Evolutionary conservation across 305 asterid genomes (phyloP).

Genomic region (Fraxinus latifolia): DNA sequence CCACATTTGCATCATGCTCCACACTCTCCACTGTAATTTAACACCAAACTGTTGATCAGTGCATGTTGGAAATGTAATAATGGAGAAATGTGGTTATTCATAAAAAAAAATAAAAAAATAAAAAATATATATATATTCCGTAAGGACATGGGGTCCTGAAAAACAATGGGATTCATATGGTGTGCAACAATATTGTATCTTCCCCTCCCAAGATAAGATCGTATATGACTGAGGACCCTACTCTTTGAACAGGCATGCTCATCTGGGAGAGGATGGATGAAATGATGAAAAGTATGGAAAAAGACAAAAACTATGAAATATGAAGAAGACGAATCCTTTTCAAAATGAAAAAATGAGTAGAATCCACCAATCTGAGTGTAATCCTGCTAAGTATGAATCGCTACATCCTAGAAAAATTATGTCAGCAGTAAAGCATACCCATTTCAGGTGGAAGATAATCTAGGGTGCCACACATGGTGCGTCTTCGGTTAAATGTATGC

Average conservation of each 20-base stretch:
- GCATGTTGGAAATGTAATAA: neutral
- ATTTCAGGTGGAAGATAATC: conserved; percentile 99
- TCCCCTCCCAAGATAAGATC: neutral
- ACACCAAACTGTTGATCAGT: neutral
- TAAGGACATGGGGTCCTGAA: neutral
- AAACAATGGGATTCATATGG: neutral
- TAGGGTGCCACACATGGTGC: conserved; percentile 96
- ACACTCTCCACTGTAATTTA: conserved; percentile 46
- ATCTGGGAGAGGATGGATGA: neutral
- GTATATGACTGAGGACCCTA: neutral
- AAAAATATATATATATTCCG: neutral
- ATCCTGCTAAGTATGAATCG: neutral
- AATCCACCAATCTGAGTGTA: neutral
- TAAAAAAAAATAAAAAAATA: neutral
- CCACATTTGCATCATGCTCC: conserved; percentile 47
- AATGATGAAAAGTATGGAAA: neutral
- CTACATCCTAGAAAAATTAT: neutral
- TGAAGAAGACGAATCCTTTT: neutral
- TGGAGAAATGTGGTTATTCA: neutral
- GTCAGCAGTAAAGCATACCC: conserved; percentile 50
- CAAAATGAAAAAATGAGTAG: neutral
- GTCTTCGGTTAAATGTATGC: conserved; percentile 87
- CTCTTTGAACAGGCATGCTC: neutral
- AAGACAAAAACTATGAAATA: neutral
- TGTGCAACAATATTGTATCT: neutral